These are phyloP conservation scores for Ophiobolus disseminans DNA, from an alignment of 2,329 filamentous ascomycete genomes.

Conservation along the genomic window DNA sequence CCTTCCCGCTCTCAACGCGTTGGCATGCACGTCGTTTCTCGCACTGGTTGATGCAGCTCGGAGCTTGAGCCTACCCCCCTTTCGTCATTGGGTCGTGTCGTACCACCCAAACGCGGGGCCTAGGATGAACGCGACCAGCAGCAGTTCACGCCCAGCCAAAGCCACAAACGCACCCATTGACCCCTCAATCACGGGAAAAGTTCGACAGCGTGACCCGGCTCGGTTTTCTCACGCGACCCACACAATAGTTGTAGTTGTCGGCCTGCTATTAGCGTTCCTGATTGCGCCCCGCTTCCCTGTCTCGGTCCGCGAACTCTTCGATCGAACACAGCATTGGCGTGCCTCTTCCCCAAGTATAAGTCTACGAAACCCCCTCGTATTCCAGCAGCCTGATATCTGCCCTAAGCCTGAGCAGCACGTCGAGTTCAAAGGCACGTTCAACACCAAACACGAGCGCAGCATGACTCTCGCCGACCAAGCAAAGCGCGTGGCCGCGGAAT, in stretches of 20 bases:
- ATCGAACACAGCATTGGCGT: conserved; percentile 30
- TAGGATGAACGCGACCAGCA: conserved; percentile 1
- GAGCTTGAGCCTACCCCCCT: conserved; percentile 7
- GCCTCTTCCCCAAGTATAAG: conserved; percentile 30
- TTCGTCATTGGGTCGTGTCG: conserved; percentile 6
- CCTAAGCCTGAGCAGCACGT: conserved; percentile 35
- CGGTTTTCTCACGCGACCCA: conserved; percentile 28
- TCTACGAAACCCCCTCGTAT: conserved; percentile 34
- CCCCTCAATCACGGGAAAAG: conserved; percentile 16
- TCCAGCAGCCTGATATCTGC: conserved; percentile 36
- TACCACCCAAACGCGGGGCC: conserved; percentile 9
- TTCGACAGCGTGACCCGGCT: conserved; percentile 16
- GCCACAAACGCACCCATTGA: conserved; percentile 16
- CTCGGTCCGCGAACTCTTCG: conserved; percentile 37
- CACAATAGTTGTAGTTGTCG: conserved; percentile 35
- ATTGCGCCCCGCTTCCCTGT: conserved; percentile 47
- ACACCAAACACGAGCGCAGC: conserved; percentile 49
- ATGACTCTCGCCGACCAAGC: conserved; percentile 71
- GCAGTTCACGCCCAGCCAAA: conserved; percentile 6
- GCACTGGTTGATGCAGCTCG: conserved; percentile 18
- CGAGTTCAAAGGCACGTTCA: conserved; percentile 44
- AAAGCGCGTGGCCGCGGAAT: conserved; percentile 79
- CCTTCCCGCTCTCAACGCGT: conserved; percentile 5
- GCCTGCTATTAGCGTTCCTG: conserved; percentile 43
- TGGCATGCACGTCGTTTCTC: conserved; percentile 16